These are phyloP conservation scores for Xylariaceae sp. DNA, from an alignment of 2,329 filamentous ascomycete genomes.

Conservation along the genomic window DNA sequence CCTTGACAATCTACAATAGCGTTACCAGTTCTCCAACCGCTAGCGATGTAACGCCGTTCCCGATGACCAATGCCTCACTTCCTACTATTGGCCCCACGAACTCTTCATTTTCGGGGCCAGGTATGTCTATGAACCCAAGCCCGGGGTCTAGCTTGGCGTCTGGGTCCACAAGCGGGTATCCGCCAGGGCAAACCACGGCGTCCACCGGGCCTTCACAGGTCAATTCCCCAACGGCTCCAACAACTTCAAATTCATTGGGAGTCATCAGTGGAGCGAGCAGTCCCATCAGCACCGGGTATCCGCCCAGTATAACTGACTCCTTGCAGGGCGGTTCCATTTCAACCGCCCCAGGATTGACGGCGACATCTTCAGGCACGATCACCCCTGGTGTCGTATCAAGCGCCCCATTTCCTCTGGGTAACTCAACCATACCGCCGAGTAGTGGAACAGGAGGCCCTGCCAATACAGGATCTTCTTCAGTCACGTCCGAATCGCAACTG, in stretches of 20 bases:
- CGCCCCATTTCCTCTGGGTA: constrained; percentile 10
- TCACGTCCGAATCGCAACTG: neutral
- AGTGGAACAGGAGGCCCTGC: constrained; percentile 6
- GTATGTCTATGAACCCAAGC: neutral
- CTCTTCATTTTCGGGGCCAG: neutral
- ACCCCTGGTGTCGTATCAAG: neutral
- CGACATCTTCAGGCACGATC: neutral
- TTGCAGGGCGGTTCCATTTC: neutral
- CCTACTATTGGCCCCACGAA: constrained; percentile 1
- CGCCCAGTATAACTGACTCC: neutral
- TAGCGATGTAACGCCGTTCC: constrained; percentile 3
- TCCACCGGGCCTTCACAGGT: neutral
- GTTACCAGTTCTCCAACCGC: neutral
- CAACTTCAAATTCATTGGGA: constrained; percentile 6
- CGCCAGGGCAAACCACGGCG: neutral
- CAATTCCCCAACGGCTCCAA: constrained; percentile 7
- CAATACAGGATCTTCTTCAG: constrained; percentile 4
- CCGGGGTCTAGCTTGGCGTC: neutral
- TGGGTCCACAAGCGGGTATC: neutral
- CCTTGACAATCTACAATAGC: neutral
- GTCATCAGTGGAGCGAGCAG: constrained; percentile 1
- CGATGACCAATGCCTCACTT: constrained; percentile 9
- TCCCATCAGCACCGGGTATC: neutral
- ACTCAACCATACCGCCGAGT: constrained; percentile 6
- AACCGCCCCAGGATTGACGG: neutral